A percentile compares a stretch with the other conserved stretches of the same genome.
Evolutionary conservation across 192 early-diverging fungal species (phyloP).

Genomic region (Coemansia sp.): DNA sequence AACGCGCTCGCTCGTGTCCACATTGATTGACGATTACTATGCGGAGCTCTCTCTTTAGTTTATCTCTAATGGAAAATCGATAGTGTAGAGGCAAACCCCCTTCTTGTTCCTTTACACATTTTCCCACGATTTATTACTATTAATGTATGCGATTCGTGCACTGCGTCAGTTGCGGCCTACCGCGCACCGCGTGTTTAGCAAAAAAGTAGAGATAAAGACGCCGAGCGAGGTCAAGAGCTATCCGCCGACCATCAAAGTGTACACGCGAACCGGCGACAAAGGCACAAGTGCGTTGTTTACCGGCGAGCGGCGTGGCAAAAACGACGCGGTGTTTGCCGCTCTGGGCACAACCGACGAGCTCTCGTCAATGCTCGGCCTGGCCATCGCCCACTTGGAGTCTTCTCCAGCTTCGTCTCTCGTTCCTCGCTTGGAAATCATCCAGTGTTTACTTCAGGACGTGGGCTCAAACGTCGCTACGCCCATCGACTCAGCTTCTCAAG

Average conservation of each 20-base stretch:
- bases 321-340: conserved; percentile 87
- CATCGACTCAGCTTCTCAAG: conserved; percentile 58
- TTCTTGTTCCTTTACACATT: too few species aligned
- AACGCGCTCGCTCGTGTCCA: conserved; percentile 48
- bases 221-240: conserved; percentile 51
- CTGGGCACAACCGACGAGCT: conserved; percentile 90
- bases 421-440: conserved; percentile 63
- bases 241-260: conserved; percentile 65
- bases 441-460: conserved; percentile 88
- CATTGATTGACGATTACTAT: conserved; percentile 63
- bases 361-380: conserved; percentile 57
- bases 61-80: background rate
- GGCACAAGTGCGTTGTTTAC: conserved; percentile 86
- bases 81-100: too few species aligned
- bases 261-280: conserved; percentile 94
- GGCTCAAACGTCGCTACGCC: conserved; percentile 93
- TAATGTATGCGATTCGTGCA: too few species aligned
- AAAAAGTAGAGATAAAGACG: conserved; percentile 22
- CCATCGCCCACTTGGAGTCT: conserved; percentile 44
- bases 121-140: too few species aligned
- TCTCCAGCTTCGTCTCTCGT: conserved; percentile 13
- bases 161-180: too few species aligned
- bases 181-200: too few species aligned
- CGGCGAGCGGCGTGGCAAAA: conserved; percentile 83
- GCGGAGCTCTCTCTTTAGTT: conserved; percentile 32